Base-by-base conservation (phyloP, 192 early-diverging fungal genomes). In the Umbelopsis sp. region DNA sequence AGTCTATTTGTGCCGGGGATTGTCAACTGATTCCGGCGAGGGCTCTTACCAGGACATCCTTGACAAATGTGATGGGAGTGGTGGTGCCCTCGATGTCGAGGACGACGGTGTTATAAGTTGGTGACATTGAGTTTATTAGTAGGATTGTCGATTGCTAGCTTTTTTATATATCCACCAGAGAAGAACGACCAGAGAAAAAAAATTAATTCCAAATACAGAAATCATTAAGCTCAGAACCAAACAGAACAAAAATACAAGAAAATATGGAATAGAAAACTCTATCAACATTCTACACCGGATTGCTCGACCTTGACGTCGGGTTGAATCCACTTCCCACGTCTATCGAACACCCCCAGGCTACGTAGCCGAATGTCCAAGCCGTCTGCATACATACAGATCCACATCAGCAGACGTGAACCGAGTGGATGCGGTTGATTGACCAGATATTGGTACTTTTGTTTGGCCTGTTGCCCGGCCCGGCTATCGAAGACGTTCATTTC, bases 1-100 rank as follows among this genome's bases (percentile, higher is more conserved):
- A 51, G 33, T 2, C 27, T 41, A 30, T 41, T 41, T 41, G 37
- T 41, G 37, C 10, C 37, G 21, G 12, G 67, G 27, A 30, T 27
- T 21, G 44, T 30, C 8, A 30, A 51, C 46, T 48, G 30, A 33
- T n/a, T 0, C 7, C 33, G 12, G 30, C 18, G 12, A 3, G 27
- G 2, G 53, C 10, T 37, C 71, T 48, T 72, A 88, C 86, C 71
- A 99, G 79, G 13, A 86, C 85, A 52, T 97, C 94, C 79, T 95
- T 94, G 21, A 99, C 96, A 86, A 98, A 99, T 23, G 94, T 88
- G 35, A 99, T 97, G 18, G 96, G 95, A 1, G 95, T 97, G 7
- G 95, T 98, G 1, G 97, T 99, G 18, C 97, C 96, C 78, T 98
- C 95, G 71, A 97, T 92, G 74, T 97, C 95, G n/a, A 94, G 80